Evolutionary conservation across 2,329 filamentous ascomycete species (phyloP).

Genomic region (Cordyceps pruinosa): DNA sequence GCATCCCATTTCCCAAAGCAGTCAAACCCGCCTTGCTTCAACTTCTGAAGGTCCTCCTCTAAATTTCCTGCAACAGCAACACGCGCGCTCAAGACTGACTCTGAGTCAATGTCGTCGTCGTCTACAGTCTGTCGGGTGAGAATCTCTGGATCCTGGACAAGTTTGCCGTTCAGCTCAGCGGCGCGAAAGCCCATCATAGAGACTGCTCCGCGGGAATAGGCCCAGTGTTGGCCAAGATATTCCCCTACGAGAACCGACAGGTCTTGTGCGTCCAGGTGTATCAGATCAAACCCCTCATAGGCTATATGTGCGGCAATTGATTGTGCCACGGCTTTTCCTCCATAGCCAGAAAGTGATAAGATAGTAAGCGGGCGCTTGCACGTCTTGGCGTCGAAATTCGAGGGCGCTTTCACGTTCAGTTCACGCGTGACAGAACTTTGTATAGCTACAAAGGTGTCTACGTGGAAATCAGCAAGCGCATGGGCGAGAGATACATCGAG

Average conservation of each 20-base stretch:
- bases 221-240: constrained; percentile 59
- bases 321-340: constrained; percentile 31
- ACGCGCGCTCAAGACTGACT: constrained; percentile 24
- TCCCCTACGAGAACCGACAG: constrained; percentile 62
- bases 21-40: constrained; percentile 31
- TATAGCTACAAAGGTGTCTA: constrained; percentile 27
- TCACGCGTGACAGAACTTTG: constrained; percentile 24
- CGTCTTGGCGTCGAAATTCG: constrained; percentile 25
- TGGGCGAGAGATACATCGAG: constrained; percentile 29
- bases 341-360: constrained; percentile 31
- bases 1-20: constrained; percentile 49
- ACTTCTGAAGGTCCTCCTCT: constrained; percentile 39
- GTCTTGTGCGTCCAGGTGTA: constrained; percentile 62
- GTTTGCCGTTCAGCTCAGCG: constrained; percentile 47
- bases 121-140: constrained; percentile 25
- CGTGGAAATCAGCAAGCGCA: constrained; percentile 28
- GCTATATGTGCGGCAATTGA: constrained; percentile 58
- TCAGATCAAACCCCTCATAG: constrained; percentile 54
- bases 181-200: constrained; percentile 51
- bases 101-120: constrained; percentile 29
- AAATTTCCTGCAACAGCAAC: constrained; percentile 21
- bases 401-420: constrained; percentile 21
- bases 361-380: constrained; percentile 33
- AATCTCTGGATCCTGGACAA: constrained; percentile 40
- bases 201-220: constrained; percentile 39